These are phyloP conservation scores for Dictyostelium discoideum DNA, from an alignment of 78 protist genomes.

Conservation along the genomic window DNA sequence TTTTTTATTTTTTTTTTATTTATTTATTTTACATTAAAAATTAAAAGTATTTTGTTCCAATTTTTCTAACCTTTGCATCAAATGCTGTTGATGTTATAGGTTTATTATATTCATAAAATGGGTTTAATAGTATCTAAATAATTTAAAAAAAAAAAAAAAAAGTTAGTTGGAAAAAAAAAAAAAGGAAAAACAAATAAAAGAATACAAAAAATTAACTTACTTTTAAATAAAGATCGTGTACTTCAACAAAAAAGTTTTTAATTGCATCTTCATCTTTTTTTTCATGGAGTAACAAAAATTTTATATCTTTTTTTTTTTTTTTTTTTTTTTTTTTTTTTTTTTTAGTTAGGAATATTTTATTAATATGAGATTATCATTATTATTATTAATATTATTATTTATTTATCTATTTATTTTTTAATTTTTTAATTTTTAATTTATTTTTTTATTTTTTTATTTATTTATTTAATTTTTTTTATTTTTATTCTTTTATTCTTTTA, in stretches of 20 bases:
- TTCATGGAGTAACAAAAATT: constrained; percentile 78
- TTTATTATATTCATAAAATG: constrained; percentile 77
- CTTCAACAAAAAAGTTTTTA: constrained; percentile 71
- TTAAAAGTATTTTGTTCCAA: constrained; percentile 49
- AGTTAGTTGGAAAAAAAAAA: not conserved
- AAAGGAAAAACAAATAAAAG: too few species aligned
- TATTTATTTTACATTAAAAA: not conserved
- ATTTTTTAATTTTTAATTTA: too few species aligned
- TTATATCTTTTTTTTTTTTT: constrained; percentile 26
- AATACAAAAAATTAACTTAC: not conserved
- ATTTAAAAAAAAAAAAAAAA: not conserved
- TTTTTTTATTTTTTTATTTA: too few species aligned
- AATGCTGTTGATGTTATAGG: constrained; percentile 79
- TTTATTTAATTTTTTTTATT: too few species aligned
- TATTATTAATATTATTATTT: too few species aligned
- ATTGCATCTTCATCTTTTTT: constrained; percentile 83
- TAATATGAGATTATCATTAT: too few species aligned
- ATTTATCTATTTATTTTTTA: too few species aligned
- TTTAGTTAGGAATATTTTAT: not conserved
- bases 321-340: too few species aligned
- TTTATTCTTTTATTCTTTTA: too few species aligned
- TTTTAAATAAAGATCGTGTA: constrained; percentile 72
- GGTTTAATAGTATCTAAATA: constrained; percentile 52
- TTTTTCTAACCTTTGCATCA: constrained; percentile 66
- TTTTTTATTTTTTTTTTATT: not conserved